Conservation (phyloP, 306 rosid genomes). For the Quercus ilex region DNA sequence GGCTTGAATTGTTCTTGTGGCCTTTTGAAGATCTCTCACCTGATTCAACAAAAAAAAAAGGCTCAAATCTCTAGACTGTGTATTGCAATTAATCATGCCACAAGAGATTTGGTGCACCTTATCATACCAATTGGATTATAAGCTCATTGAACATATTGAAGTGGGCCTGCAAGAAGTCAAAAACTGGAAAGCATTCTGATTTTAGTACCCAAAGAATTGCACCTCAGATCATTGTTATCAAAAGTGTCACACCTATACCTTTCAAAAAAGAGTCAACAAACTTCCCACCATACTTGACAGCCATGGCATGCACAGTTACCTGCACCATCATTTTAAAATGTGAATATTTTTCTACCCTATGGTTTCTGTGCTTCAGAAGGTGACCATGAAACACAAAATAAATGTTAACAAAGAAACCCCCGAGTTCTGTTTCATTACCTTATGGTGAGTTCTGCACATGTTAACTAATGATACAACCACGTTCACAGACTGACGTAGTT, state of each 20-base stretch:
- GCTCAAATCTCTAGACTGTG: neutral
- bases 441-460: conserved; percentile 32
- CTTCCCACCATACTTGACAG: conserved; percentile 42
- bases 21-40: conserved; percentile 41
- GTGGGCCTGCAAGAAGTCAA: conserved; percentile 40
- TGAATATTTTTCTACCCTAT: neutral
- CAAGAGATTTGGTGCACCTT: neutral
- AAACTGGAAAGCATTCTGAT: conserved; percentile 19
- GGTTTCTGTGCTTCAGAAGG: neutral
- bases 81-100: neutral
- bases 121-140: conserved; percentile 34
- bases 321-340: conserved; percentile 7
- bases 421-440: conserved; percentile 20
- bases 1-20: conserved; percentile 44
- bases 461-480: conserved; percentile 42
- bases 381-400: neutral
- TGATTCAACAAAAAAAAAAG: neutral
- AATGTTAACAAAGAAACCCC: neutral
- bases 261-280: conserved; percentile 38
- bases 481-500: conserved; percentile 30
- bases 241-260: conserved; percentile 21
- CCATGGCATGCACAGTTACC: conserved; percentile 43
- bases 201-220: neutral
- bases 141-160: conserved; percentile 22
- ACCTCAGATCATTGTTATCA: neutral